These are phyloP conservation scores for Pseudocercospora crystallina DNA, from an alignment of 2,329 filamentous ascomycete species.

Conservation along the genomic window DNA sequence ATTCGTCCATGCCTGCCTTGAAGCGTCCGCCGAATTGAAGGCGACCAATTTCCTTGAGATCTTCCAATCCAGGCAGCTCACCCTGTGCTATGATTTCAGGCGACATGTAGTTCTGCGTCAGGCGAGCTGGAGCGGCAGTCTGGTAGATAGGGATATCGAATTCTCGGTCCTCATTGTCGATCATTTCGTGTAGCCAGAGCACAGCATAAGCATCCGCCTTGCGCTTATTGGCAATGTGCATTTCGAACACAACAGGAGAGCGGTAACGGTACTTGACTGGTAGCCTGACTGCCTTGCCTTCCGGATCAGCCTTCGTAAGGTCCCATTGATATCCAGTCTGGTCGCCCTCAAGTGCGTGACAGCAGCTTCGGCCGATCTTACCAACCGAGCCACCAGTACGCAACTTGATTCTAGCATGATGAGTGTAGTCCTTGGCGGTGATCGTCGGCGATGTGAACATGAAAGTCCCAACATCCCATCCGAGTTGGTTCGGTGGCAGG, in stretches of 20 bases:
- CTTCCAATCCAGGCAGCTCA: conserved; percentile 67
- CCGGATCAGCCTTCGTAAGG: conserved; percentile 36
- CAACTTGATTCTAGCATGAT: conserved; percentile 67
- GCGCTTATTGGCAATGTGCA: conserved; percentile 69
- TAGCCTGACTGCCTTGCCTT: conserved; percentile 63
- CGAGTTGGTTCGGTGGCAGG: conserved; percentile 79
- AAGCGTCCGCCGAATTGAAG: conserved; percentile 79
- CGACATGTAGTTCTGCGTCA: conserved; percentile 91
- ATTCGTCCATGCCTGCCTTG: conserved; percentile 84
- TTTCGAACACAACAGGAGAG: conserved; percentile 85
- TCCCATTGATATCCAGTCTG: conserved; percentile 57
- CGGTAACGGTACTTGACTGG: conserved; percentile 90
- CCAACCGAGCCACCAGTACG: conserved; percentile 83
- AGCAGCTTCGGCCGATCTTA: conserved; percentile 64
- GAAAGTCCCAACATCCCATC: conserved; percentile 95
- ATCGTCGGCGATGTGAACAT: conserved; percentile 76
- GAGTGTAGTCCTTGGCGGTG: conserved; percentile 61
- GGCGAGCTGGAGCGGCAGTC: conserved; percentile 69
- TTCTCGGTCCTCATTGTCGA: conserved; percentile 73
- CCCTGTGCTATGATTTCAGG: conserved; percentile 66
- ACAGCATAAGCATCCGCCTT: conserved; percentile 72
- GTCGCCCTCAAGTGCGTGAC: conserved; percentile 60
- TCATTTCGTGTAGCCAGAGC: conserved; percentile 81
- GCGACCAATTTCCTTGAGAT: conserved; percentile 77
- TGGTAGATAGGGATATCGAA: conserved; percentile 91